A percentile compares a stretch with the other conserved stretches of the same genome.
Evolutionary conservation across 495 filamentous ascomycete genomes (phyloP).

Genomic region (Pyrenopolyporus hunteri): DNA sequence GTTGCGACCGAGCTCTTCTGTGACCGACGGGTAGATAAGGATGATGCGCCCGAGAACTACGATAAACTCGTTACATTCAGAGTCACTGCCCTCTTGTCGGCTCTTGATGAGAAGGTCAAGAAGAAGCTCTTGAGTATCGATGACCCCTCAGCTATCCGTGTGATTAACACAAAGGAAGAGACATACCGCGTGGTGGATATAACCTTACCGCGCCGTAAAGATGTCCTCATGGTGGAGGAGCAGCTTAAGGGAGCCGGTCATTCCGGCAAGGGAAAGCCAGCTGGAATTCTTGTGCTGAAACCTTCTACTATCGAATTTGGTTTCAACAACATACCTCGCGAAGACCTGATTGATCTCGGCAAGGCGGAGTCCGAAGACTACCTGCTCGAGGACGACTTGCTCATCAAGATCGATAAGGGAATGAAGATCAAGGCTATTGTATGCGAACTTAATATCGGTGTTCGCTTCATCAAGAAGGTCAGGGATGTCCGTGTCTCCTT

Average conservation of each 20-base stretch:
- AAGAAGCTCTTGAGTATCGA: constrained; percentile 9
- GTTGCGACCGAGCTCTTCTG: constrained; percentile 45
- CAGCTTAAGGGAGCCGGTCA: constrained; percentile 35
- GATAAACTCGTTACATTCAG: constrained; percentile 33
- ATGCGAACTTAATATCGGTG: constrained; percentile 65
- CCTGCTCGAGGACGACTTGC: constrained; percentile 68
- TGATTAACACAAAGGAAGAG: constrained; percentile 32
- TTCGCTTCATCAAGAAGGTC: constrained; percentile 65
- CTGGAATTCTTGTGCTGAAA: constrained; percentile 48
- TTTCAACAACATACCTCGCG: constrained; percentile 47
- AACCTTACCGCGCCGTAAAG: constrained; percentile 17
- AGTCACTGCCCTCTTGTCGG: constrained; percentile 22
- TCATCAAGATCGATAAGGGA: constrained; percentile 68
- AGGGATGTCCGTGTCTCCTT: constrained; percentile 62
- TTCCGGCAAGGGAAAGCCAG: constrained; percentile 39
- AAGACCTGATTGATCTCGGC: constrained; percentile 41
- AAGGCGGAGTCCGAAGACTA: constrained; percentile 53
- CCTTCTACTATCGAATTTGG: constrained; percentile 47
- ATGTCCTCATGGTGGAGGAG: constrained; percentile 29
- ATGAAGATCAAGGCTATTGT: constrained; percentile 76
- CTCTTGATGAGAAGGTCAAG: constrained; percentile 6
- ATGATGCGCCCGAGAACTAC: constrained; percentile 16
- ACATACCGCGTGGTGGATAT: constrained; percentile 39
- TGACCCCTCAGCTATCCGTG: constrained; percentile 30
- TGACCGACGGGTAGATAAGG: constrained; percentile 20